These are phyloP conservation scores for Cladophialophora chaetospira DNA, from an alignment of 2,329 filamentous ascomycete species.

Conservation along the genomic window DNA sequence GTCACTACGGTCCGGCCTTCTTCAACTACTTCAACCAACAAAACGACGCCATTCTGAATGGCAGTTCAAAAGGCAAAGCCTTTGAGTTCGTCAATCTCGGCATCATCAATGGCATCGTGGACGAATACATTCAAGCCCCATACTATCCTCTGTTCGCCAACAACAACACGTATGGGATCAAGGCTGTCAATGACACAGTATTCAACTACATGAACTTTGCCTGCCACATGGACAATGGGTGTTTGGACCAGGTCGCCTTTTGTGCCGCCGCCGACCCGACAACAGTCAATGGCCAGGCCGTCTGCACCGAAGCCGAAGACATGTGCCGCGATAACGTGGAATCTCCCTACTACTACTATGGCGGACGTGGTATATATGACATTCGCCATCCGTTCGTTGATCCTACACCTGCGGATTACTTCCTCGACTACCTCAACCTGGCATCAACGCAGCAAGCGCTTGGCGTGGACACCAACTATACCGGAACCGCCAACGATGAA, in stretches of 20 bases:
- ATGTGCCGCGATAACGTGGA: conserved; percentile 62
- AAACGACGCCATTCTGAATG: conserved; percentile 57
- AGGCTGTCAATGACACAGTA: conserved; percentile 57
- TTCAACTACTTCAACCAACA: conserved; percentile 61
- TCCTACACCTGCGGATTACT: conserved; percentile 65
- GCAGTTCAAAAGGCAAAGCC: conserved; percentile 49
- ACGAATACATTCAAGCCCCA: conserved; percentile 53
- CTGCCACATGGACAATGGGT: conserved; percentile 62
- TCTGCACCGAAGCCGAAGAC: conserved; percentile 58
- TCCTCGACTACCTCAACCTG: conserved; percentile 63
- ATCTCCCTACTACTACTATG: conserved; percentile 57
- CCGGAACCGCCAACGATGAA: conserved; percentile 44
- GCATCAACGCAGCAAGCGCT: conserved; percentile 58
- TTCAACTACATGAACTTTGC: conserved; percentile 62
- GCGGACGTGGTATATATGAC: conserved; percentile 61
- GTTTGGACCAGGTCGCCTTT: conserved; percentile 65
- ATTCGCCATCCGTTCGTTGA: conserved; percentile 59
- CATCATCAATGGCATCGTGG: conserved; percentile 60
- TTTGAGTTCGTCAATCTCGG: conserved; percentile 58
- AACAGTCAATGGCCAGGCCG: conserved; percentile 52
- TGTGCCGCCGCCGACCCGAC: conserved; percentile 63
- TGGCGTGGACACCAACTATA: conserved; percentile 63
- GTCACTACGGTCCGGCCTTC: conserved; percentile 58
- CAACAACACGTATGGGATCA: conserved; percentile 60
- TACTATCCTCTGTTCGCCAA: conserved; percentile 56